Base-by-base conservation (phyloP, 78 protist species). In the Dictyostelium citrinum region DNA sequence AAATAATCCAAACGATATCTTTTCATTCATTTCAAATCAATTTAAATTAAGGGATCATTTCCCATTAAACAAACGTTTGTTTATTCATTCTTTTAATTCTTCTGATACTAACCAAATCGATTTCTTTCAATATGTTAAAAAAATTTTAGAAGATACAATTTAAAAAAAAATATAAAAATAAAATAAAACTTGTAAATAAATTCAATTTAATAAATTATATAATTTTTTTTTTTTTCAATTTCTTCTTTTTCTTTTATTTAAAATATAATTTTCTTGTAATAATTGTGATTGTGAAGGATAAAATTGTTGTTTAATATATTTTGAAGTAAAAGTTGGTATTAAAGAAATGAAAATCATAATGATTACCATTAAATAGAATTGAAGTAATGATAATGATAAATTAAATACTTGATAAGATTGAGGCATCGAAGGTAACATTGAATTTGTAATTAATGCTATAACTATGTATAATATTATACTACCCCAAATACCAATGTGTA, bases 111-210 rank as follows among this genome's bases (percentile, higher is more conserved):
- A 51, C 20, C 74, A 77, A 64, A 86, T 77, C 10, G 92, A 86
- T n/a, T 45, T 86, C 5, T 76, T 86, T 31, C 79, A 75, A 76
- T 86, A 86, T 77, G 92, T 86, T 12, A 86, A 77, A 76, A 86
- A 45, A 61, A 86, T 86, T 11, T 46, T 46, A 78, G 83, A 78
- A 41, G 67, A 39, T 78, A n/a, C 70, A 22, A 75, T 41, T n/a
- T 75, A 77, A 77, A 27, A 46, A 41, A 75, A 43, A n/a, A 75
- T n/a, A 24, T 10, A 4, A 74, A 39, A 64, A n/a, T 16, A 64
- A 64, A 11, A 64, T 3, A 3, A 29, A 64, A 29, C 17, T 64
- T 64, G 37, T 70, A 70, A 33, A 70, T 70, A 27, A 27, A n/a
- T n/a, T n/a, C n/a, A n/a, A n/a, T n/a, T n/a, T n/a, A n/a, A n/a